These are phyloP conservation scores for Lodderomyces beijingensis DNA, from an alignment of 1,139 yeast species.

Conservation along the genomic window DNA sequence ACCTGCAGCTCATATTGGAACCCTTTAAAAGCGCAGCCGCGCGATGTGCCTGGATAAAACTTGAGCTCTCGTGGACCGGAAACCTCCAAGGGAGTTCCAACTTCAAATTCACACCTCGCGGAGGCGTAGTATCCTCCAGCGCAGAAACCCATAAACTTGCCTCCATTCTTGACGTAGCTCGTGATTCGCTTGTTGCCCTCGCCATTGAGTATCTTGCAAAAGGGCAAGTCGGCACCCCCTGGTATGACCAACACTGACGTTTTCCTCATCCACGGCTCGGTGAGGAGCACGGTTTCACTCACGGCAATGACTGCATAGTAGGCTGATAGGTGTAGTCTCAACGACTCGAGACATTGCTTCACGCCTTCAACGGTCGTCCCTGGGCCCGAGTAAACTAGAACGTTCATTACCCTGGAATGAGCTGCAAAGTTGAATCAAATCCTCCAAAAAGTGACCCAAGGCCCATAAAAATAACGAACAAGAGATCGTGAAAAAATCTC, in stretches of 20 bases:
- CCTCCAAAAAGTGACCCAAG: neutral
- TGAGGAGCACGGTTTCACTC: slow-evolving; percentile 53
- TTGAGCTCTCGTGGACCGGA: slow-evolving; percentile 77
- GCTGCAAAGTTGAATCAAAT: too few relatives aligned
- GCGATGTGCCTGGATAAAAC: slow-evolving; percentile 75
- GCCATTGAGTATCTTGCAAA: slow-evolving; percentile 68
- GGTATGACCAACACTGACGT: slow-evolving; percentile 83
- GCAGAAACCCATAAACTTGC: slow-evolving; percentile 80
- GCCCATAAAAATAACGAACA: neutral
- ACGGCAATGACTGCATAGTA: slow-evolving; percentile 81
- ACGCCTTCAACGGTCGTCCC: slow-evolving; percentile 89
- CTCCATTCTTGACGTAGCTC: slow-evolving; percentile 73
- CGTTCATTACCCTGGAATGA: slow-evolving; percentile 53
- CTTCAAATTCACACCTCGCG: slow-evolving; percentile 77
- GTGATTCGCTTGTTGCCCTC: slow-evolving; percentile 56
- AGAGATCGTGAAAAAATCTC: neutral
- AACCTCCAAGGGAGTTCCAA: slow-evolving; percentile 74
- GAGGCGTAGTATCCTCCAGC: slow-evolving; percentile 95
- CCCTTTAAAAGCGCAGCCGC: slow-evolving; percentile 81
- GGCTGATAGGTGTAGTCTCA: slow-evolving; percentile 75
- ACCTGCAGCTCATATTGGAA: slow-evolving; percentile 71
- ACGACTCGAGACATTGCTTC: slow-evolving; percentile 73
- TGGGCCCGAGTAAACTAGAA: slow-evolving; percentile 74
- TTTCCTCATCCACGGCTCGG: slow-evolving; percentile 86
- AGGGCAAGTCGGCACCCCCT: slow-evolving; percentile 95